Evolutionary conservation across 352 stramenopile genomes (phyloP), one percentile per base, ranked within the genome.

Genomic region (Hyphochytrium catenoides): DNA sequence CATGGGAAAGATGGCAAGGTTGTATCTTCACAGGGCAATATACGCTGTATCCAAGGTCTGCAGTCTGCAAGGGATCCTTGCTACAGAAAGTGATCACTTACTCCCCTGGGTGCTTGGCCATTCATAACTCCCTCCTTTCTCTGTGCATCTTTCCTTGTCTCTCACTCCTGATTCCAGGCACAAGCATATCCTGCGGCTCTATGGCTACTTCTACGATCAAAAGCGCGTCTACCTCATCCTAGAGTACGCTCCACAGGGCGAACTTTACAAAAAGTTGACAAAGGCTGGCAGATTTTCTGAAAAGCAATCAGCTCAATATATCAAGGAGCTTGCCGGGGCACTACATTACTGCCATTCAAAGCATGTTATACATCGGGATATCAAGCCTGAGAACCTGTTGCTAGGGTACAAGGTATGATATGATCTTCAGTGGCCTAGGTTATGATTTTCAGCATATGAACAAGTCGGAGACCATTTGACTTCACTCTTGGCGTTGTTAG

Each of bases 171-270:
- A n/a, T n/a, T n/a, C n/a, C n/a, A 54, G 85, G 11, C 85, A 99
- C 54, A 74, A 76, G 37, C 94, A 96, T 44, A 96, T 98, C 32
- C 52, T 97, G 25, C 61, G 88, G 16, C 72, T 97, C 44, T 97
- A 95, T 36, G 89, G 89, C 5, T 98, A 97, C 57, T 98, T 98
- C 48, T 95, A 91, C 51, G 90, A 98, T 58, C 63, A 79, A 23
- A 95, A 95, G 49, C 66, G 91, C 29, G 92, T 98, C 41, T 99
- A 99, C 54, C 59, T 99, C 1, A 99, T 98, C 54, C 82, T 99
- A 8, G 93, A 99, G 57, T 99, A 94, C 51, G 83, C 81, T 32
- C 82, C 89, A 2, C 74, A 91, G 37, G 93, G 93, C 16, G 87
- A 98, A 48, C 59, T 99, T 21, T 98, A 99, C 72, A 96, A 97